Percentiles rank a stretch among this genome's conserved stretches.
These are phyloP conservation scores for Colletotrichum sp. DNA, from an alignment of 2,329 filamentous ascomycete species.

Conservation along the genomic window DNA sequence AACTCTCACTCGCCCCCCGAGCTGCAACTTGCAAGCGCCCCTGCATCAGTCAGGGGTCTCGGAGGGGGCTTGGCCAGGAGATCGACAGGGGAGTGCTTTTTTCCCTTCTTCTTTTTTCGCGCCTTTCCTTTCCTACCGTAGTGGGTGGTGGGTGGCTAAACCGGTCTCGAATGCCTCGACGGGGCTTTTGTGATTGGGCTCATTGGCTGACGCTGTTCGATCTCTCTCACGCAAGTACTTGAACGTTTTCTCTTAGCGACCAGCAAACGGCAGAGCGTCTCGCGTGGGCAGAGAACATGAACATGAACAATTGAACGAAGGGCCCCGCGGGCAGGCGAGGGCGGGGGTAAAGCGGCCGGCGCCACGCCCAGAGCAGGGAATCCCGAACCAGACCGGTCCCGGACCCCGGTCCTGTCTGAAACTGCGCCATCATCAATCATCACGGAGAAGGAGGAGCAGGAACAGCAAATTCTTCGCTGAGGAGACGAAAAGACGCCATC, in stretches of 20 bases:
- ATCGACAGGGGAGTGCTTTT: conserved; percentile 1
- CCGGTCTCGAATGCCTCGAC: neutral
- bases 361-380: neutral
- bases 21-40: neutral
- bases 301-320: neutral
- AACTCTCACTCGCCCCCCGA: neutral
- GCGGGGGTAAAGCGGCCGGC: neutral
- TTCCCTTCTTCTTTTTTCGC: neutral
- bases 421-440: conserved; percentile 20
- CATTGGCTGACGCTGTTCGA: conserved; percentile 8
- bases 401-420: conserved; percentile 12
- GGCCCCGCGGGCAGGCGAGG: neutral
- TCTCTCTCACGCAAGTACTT: neutral
- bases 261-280: neutral
- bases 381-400: neutral
- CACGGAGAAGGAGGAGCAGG: neutral
- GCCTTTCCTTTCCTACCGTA: neutral
- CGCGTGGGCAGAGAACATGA: neutral
- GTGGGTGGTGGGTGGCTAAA: neutral
- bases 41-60: conserved; percentile 12
- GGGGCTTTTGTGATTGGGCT: neutral
- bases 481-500: neutral
- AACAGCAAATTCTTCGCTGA: neutral
- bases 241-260: neutral
- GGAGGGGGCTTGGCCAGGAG: neutral